phyloP scores from a whole-genome alignment of 768 basidiomycete species.

The Russula emetica region DNA sequence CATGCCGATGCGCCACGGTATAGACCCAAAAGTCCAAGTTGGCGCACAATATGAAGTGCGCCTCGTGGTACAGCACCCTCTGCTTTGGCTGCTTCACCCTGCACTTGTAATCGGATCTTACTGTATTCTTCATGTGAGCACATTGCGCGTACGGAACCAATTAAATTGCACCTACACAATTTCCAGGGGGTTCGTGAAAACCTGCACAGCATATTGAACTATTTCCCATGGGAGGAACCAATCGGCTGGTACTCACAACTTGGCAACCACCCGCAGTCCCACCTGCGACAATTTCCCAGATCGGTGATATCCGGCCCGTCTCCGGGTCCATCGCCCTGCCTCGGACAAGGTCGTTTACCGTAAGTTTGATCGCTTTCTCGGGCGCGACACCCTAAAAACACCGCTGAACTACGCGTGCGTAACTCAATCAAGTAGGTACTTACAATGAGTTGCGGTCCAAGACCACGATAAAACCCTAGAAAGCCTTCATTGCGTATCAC shows the following conservation, averaged over 20 bases:
- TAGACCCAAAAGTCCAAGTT: constrained; percentile 86
- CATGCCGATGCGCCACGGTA: constrained; percentile 94
- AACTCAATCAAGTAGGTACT: constrained; percentile 25
- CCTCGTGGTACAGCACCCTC: constrained; percentile 80
- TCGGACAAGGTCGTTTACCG: constrained; percentile 90
- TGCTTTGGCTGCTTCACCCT: constrained; percentile 88
- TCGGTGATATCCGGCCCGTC: constrained; percentile 87
- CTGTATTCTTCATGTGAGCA: constrained; percentile 38
- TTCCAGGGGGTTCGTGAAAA: constrained; percentile 96
- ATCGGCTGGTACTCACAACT: constrained; percentile 64
- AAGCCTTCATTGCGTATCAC: constrained; percentile 94
- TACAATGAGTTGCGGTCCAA: constrained; percentile 91
- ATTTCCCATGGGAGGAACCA: constrained; percentile 5
- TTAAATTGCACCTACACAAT: constrained; percentile 63
- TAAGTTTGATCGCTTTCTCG: constrained; percentile 97
- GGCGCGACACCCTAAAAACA: constrained; percentile 81
- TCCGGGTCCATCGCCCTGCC: constrained; percentile 85
- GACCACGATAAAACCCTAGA: constrained; percentile 92
- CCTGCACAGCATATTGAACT: constrained; percentile 40
- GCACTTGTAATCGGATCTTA: constrained; percentile 92
- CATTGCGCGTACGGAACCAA: neutral
- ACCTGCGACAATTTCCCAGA: constrained; percentile 91
- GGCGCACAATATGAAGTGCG: constrained; percentile 87
- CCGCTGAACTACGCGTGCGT: neutral
- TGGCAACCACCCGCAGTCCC: constrained; percentile 94